phyloP scores from a whole-genome alignment of 495 filamentous ascomycete species.

The Neurospora sp. region DNA sequence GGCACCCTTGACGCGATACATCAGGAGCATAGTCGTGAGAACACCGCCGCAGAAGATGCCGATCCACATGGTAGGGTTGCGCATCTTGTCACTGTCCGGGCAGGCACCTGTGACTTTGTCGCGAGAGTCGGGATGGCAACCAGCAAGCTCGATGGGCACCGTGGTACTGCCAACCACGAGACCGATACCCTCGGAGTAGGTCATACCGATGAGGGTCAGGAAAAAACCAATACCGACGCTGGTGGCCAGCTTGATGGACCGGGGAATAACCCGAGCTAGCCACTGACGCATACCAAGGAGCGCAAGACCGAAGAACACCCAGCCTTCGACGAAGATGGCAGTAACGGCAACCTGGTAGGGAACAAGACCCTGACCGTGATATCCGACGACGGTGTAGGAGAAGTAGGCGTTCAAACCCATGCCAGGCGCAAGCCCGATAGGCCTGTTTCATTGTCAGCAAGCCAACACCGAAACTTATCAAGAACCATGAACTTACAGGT shows the following conservation, averaged over 20 bases:
- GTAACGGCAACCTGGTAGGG: conserved; percentile 63
- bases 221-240: conserved; percentile 75
- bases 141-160: conserved; percentile 59
- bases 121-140: conserved; percentile 37
- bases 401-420: conserved; percentile 85
- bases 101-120: conserved; percentile 36
- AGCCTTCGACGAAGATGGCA: conserved; percentile 75
- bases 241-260: conserved; percentile 73
- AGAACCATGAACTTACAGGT: conserved; percentile 21
- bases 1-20: conserved; percentile 74
- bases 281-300: conserved; percentile 70
- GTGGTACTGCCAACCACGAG: conserved; percentile 47
- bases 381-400: conserved; percentile 70
- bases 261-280: conserved; percentile 67
- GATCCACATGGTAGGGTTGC: conserved; percentile 68
- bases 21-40: conserved; percentile 64
- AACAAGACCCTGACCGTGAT: conserved; percentile 54
- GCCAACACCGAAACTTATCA: background rate
- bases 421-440: conserved; percentile 67
- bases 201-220: conserved; percentile 69
- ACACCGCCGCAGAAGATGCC: conserved; percentile 76
- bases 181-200: conserved; percentile 70
- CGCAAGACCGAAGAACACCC: conserved; percentile 58
- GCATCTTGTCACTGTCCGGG: conserved; percentile 50
- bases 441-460: conserved; percentile 32